Evolutionary conservation across 225 moss, liverwort and hornwort species (phyloP).

Genomic region (Anthoceros angustus): DNA sequence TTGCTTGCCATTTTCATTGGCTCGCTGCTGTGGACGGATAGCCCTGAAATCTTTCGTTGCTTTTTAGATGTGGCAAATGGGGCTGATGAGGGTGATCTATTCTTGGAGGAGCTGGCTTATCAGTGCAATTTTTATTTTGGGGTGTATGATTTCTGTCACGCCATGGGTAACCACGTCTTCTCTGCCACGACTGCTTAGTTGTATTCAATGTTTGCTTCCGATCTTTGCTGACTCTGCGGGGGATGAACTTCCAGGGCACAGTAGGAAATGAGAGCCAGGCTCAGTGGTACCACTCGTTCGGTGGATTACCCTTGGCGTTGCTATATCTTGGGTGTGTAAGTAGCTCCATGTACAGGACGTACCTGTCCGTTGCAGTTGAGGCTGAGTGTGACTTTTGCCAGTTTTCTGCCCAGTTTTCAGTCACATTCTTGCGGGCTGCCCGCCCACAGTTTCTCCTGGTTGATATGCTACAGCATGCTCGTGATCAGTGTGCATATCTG

Average conservation of each 20-base stretch:
- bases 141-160: constrained; percentile 25
- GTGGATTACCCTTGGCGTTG: constrained; percentile 21
- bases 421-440: too few relatives aligned
- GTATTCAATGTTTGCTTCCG: neutral
- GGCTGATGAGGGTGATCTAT: constrained; percentile 21
- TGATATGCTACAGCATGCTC: too few relatives aligned
- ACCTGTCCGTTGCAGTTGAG: neutral
- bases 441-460: too few relatives aligned
- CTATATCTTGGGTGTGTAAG: constrained; percentile 33
- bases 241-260: neutral
- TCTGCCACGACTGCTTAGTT: neutral
- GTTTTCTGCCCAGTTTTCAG: too few relatives aligned
- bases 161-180: constrained; percentile 23
- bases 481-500: neutral
- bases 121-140: constrained; percentile 22
- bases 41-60: neutral
- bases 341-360: constrained; percentile 1
- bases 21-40: neutral
- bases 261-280: neutral
- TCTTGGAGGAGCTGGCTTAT: constrained; percentile 22
- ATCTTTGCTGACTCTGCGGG: neutral
- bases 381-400: too few relatives aligned
- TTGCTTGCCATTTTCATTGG: neutral
- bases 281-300: constrained; percentile 20
- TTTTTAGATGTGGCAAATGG: constrained; percentile 26